Evolutionary conservation across 352 stramenopile species (phyloP), one percentile per base, ranked within the genome.

Genomic region (Phytopythium vexans): DNA sequence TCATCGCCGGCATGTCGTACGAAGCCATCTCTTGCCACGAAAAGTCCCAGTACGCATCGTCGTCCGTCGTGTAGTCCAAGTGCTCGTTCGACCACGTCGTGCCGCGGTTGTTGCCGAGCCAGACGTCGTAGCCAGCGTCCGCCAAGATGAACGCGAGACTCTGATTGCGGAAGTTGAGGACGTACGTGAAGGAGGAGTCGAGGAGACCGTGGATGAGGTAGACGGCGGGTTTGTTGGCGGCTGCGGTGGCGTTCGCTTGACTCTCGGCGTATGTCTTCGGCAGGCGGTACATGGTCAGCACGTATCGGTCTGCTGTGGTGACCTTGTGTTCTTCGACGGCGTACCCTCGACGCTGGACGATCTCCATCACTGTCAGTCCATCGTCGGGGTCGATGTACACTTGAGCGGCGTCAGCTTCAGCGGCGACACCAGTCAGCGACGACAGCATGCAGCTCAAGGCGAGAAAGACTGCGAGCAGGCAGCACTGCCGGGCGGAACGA

Each of bases 91-190:
- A 87, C 76, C 76, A 87, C 9, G 76, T 87, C 44, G 73, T 82
- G 45, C 76, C 76, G 49, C 76, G 76, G 53, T 87, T 87, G 60
- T 87, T 87, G 55, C 76, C 76, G 31, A 87, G 69, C 76, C 76
- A 87, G 47, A 87, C 76, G 42, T 87, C 76, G 49, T 83, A 87
- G 8, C 73, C 76, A 1, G 73, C 76, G 37, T 87, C 76, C 0
- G 73, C 73, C 32, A 87, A 55, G 27, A 87, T 15, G 56, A 77
- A 87, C 7, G 73, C 76, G 37, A 87, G 67, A 40, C 73, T 85
- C 46, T 87, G 76, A 27, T 66, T 79, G 31, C 72, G 66, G 65
- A 64, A 87, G 61, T 87, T 87, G 56, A 68, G 64, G 14, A 85
- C 71, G 45, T 61, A 87, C 37, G 76, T 87, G 60, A 68, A 87